A percentile compares a stretch with the other conserved stretches of the same genome.
Evolutionary conservation across 768 basidiomycete genomes (phyloP).

Genomic region (Leccinum olivaceopallidum): DNA sequence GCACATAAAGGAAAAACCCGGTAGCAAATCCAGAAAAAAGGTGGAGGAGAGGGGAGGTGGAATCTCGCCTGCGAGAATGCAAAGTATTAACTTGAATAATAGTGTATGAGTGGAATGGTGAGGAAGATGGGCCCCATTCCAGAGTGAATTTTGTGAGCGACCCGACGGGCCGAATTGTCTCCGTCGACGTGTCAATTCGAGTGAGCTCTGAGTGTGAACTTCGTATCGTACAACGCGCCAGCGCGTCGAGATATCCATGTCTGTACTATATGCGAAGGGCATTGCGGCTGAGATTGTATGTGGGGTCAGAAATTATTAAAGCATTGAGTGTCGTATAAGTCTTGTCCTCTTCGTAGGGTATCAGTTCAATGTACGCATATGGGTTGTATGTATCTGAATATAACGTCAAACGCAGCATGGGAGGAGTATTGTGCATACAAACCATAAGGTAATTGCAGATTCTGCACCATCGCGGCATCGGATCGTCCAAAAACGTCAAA

Average conservation of each 20-base stretch:
- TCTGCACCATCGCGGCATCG: neutral
- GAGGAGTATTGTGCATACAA: constrained; percentile 1
- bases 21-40: constrained; percentile 1
- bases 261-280: constrained; percentile 1
- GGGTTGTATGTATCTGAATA: constrained; percentile 2
- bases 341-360: neutral
- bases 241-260: constrained; percentile 10
- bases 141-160: neutral
- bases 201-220: constrained; percentile 1
- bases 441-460: constrained; percentile 11
- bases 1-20: neutral
- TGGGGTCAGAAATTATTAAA: neutral
- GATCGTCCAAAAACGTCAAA: constrained; percentile 8
- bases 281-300: neutral
- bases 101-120: constrained; percentile 4
- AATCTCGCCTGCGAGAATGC: constrained; percentile 14
- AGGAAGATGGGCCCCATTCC: neutral
- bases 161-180: neutral
- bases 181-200: neutral
- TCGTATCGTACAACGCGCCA: constrained; percentile 27
- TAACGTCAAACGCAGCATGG: neutral
- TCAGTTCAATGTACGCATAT: neutral
- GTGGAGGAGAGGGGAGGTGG: neutral
- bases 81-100: neutral
- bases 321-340: neutral